Evolutionary conservation across 306 rosid species (phyloP).

Genomic region (Quercus cerris): DNA sequence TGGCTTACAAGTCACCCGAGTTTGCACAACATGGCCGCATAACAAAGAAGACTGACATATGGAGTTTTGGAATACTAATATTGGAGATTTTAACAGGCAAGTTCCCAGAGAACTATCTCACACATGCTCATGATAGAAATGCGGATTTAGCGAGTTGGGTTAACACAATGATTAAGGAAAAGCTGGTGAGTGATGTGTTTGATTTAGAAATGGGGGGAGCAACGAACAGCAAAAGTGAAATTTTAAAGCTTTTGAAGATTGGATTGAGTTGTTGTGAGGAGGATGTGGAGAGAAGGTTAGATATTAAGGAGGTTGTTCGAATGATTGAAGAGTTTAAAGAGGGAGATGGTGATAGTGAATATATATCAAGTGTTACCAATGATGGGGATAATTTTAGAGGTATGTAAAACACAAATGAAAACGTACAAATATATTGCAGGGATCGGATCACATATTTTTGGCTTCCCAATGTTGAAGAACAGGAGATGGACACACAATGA

Average conservation of each 20-base stretch:
- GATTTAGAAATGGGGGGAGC: constrained; percentile 66
- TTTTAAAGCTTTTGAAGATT: constrained; percentile 78
- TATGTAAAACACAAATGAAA: constrained; percentile 15
- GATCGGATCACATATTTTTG: neutral
- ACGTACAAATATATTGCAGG: neutral
- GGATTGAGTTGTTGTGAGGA: constrained; percentile 91
- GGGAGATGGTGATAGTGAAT: constrained; percentile 29
- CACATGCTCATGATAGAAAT: constrained; percentile 31
- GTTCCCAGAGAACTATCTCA: constrained; percentile 88
- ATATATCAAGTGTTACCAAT: constrained; percentile 28
- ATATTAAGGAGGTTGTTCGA: constrained; percentile 53
- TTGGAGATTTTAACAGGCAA: constrained; percentile 74
- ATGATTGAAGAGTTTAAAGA: constrained; percentile 58
- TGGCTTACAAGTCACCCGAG: constrained; percentile 94
- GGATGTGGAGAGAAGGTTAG: constrained; percentile 75
- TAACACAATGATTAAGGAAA: constrained; percentile 65
- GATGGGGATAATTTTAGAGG: constrained; percentile 38
- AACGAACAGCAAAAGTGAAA: constrained; percentile 49
- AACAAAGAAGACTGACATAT: constrained; percentile 79
- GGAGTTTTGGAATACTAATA: constrained; percentile 84
- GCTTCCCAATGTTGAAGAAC: neutral
- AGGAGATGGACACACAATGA: neutral
- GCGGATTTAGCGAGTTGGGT: constrained; percentile 83
- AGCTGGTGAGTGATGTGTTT: constrained; percentile 57
- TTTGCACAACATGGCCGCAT: constrained; percentile 67